phyloP scores from a whole-genome alignment of 306 rosid genomes.

The Vigna nakashimae region DNA sequence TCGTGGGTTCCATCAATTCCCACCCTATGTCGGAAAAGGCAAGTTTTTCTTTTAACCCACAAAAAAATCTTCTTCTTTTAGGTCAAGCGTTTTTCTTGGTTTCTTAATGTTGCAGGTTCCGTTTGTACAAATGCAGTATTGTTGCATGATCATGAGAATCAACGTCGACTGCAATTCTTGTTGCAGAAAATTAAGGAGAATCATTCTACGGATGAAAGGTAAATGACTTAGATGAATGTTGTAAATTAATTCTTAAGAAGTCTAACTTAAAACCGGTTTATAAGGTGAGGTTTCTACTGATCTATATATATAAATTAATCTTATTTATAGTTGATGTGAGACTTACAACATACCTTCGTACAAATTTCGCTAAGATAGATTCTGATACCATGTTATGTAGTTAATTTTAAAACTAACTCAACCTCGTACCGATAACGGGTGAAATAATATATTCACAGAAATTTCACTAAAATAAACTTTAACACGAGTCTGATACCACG shows the following conservation, averaged over 20 bases:
- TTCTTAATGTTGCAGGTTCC: slow-evolving; percentile 1
- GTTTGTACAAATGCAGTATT: slow-evolving; percentile 58
- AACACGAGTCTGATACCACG: too few species aligned
- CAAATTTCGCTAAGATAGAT: too few species aligned
- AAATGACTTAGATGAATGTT: slow-evolving; percentile 3
- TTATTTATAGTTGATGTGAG: too few species aligned
- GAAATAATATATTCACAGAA: too few species aligned
- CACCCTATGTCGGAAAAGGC: slow-evolving; percentile 67
- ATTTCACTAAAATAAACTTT: rapidly evolving
- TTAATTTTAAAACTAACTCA: too few species aligned
- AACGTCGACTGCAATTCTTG: slow-evolving; percentile 79
- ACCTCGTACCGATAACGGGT: too few species aligned
- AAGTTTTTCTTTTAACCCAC: slow-evolving; percentile 48
- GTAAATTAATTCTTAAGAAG: background rate
- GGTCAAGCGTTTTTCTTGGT: background rate
- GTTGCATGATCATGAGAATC: slow-evolving; percentile 75
- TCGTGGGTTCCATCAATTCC: slow-evolving; percentile 44
- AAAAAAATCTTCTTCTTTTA: background rate
- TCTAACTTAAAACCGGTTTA: too few species aligned
- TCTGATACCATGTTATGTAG: too few species aligned
- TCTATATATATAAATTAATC: too few species aligned
- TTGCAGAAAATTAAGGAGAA: slow-evolving; percentile 67
- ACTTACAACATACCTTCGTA: too few species aligned
- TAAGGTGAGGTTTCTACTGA: too few species aligned
- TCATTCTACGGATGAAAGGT: slow-evolving; percentile 77